Evolutionary conservation across 148 eudicot genomes (phyloP).

Genomic region (Cornus florida): DNA sequence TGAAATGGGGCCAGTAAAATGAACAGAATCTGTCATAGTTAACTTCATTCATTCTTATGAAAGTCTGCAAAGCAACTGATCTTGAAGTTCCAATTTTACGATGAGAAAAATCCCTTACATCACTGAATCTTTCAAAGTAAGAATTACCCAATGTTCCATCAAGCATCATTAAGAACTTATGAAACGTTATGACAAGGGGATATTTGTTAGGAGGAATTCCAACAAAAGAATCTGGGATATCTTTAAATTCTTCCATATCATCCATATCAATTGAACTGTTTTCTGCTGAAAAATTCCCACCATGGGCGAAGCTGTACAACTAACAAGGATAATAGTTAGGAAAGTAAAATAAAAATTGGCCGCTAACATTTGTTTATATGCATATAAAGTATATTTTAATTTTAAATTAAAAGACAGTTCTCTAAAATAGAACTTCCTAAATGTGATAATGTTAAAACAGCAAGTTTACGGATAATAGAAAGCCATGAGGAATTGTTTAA

Average conservation of each 20-base stretch:
- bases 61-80: slow-evolving; percentile 37
- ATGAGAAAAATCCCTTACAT: slow-evolving; percentile 15
- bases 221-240: slow-evolving; percentile 64
- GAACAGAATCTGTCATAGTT: slow-evolving; percentile 54
- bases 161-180: slow-evolving; percentile 76
- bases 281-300: slow-evolving; percentile 29
- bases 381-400: not conserved
- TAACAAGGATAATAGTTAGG: not conserved
- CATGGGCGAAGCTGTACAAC: slow-evolving; percentile 44
- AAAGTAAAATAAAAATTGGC: not conserved
- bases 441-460: too few relatives aligned
- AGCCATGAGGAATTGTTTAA: too few relatives aligned
- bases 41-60: slow-evolving; percentile 59
- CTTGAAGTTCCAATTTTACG: slow-evolving; percentile 24
- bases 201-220: slow-evolving; percentile 38
- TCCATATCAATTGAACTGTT: slow-evolving; percentile 29
- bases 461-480: too few relatives aligned
- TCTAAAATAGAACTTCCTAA: too few relatives aligned
- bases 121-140: slow-evolving; percentile 52
- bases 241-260: slow-evolving; percentile 38
- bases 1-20: slow-evolving; percentile 67
- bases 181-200: slow-evolving; percentile 75
- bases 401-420: not conserved
- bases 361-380: not conserved
- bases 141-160: slow-evolving; percentile 68